Evolutionary conservation across 441 rosid genomes (phyloP).

Genomic region (Gossypium lobatum): DNA sequence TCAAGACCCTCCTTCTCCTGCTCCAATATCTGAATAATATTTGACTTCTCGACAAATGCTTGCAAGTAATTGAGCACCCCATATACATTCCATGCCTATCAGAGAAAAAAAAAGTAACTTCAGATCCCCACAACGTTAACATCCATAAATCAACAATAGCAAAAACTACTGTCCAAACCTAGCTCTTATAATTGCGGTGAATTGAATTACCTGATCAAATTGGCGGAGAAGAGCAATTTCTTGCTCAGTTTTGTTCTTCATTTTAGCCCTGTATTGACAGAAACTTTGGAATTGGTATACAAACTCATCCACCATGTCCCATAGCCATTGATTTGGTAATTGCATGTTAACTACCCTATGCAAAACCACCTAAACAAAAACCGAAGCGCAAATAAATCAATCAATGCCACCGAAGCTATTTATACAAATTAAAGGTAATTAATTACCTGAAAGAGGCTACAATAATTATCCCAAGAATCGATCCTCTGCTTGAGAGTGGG

Average conservation of each 20-base stretch:
- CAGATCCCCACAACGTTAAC: background rate
- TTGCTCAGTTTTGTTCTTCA: slow-evolving; percentile 85
- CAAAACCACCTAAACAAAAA: slow-evolving; percentile 63
- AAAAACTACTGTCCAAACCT: background rate
- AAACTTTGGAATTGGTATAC: slow-evolving; percentile 96
- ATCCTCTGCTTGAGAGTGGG: slow-evolving; percentile 90
- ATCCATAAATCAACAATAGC: background rate
- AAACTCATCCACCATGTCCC: slow-evolving; percentile 99
- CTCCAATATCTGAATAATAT: slow-evolving; percentile 75
- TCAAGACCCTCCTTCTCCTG: slow-evolving; percentile 84
- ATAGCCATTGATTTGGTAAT: slow-evolving; percentile 92
- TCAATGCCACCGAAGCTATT: background rate
- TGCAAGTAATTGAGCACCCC: slow-evolving; percentile 97
- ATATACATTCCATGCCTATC: slow-evolving; percentile 93
- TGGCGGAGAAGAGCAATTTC: slow-evolving; percentile 75
- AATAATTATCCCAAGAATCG: slow-evolving; percentile 93
- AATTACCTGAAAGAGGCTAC: slow-evolving; percentile 77
- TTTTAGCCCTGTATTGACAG: slow-evolving; percentile 90
- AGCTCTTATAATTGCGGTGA: background rate
- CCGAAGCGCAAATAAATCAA: background rate
- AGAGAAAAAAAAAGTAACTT: background rate
- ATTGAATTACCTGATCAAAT: slow-evolving; percentile 52
- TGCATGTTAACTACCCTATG: slow-evolving; percentile 98
- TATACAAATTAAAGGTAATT: background rate
- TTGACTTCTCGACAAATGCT: slow-evolving; percentile 91